Evolutionary conservation across 148 eudicot genomes (phyloP).

Genomic region (Rheum nobile): DNA sequence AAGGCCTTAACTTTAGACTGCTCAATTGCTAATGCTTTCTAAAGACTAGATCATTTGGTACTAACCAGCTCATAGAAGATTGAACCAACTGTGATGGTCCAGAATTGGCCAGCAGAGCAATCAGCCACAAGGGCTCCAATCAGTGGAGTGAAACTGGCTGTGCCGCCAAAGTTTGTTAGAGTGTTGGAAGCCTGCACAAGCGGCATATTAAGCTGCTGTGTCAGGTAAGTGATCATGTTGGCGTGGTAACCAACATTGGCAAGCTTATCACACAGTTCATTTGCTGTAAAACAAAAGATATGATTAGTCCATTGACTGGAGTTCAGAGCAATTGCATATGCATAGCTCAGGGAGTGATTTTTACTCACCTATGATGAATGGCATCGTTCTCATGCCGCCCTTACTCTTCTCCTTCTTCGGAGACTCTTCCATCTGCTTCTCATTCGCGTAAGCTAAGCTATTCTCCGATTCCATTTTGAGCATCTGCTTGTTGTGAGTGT

Average conservation of each 20-base stretch:
- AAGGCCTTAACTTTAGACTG: neutral
- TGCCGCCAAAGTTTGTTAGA: slow-evolving; percentile 61
- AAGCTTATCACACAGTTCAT: slow-evolving; percentile 72
- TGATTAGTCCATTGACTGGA: neutral
- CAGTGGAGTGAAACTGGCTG: slow-evolving; percentile 62
- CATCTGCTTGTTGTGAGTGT: neutral
- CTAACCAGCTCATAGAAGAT: slow-evolving; percentile 55
- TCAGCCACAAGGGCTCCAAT: slow-evolving; percentile 76
- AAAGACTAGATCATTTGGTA: neutral
- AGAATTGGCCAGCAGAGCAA: slow-evolving; percentile 68
- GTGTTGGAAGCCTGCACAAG: slow-evolving; percentile 69
- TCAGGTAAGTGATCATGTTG: slow-evolving; percentile 76
- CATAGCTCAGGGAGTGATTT: neutral
- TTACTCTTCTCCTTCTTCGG: slow-evolving; percentile 18
- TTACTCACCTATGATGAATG: slow-evolving; percentile 67
- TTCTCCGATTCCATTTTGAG: neutral
- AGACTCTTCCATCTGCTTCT: slow-evolving; percentile 9
- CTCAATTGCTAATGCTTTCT: neutral
- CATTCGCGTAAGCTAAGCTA: neutral
- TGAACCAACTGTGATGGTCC: slow-evolving; percentile 64
- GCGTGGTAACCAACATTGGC: slow-evolving; percentile 61
- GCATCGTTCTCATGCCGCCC: slow-evolving; percentile 80
- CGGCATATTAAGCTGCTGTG: slow-evolving; percentile 60
- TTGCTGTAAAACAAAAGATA: slow-evolving; percentile 32
- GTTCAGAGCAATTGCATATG: neutral